Base-by-base conservation (phyloP, 2,329 filamentous ascomycete genomes). In the Alternaria burnsii region DNA sequence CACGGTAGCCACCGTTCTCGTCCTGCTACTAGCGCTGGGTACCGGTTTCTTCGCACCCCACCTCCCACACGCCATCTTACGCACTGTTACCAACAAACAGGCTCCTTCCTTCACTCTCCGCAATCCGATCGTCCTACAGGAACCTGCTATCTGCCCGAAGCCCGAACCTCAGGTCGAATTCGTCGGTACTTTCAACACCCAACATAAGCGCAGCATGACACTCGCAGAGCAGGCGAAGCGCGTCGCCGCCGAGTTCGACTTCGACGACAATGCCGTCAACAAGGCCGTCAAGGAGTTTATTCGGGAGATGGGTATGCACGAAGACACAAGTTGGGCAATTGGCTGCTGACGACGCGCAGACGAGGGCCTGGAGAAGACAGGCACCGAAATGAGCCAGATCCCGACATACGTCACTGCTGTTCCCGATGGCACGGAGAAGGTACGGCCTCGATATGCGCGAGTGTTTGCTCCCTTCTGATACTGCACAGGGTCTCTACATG, bases 401-500 rank as follows among this genome's bases (percentile, higher is more conserved):
- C 95, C 95, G 8, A 97, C 94, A 42, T 99, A 97, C 80, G 94
- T 99, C 68, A 98, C 95, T 1, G 90, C 88, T 36, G 94, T 98
- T 28, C 95, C 95, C 76, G 95, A 98, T 86, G 95, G 95, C 71
- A 97, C 94, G 4, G 95, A 99, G 82, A 97, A 97, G 89, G 93
- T 94, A 82, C 41, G 71, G 71, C 93, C 97, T 81, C 97, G 97
- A 51, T 38, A 20, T 42, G 16, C 53, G 30, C 24, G 16, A 7
- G 4, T 28, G 5, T 12, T 18, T 11, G 26, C 18, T n/a, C 1
- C 22, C 10, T 3, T 43, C 52, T 59, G 56, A 59, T 26, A 8
- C 30, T 36, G 36, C 30, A 14, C 71, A 96, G 93, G 95, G 95
- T 48, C 85, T 97, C 40, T 99, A 97, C 82, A 89, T 99, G 76